These are phyloP conservation scores for Willaertia magna DNA, from an alignment of 208 protist genomes.

Conservation along the genomic window DNA sequence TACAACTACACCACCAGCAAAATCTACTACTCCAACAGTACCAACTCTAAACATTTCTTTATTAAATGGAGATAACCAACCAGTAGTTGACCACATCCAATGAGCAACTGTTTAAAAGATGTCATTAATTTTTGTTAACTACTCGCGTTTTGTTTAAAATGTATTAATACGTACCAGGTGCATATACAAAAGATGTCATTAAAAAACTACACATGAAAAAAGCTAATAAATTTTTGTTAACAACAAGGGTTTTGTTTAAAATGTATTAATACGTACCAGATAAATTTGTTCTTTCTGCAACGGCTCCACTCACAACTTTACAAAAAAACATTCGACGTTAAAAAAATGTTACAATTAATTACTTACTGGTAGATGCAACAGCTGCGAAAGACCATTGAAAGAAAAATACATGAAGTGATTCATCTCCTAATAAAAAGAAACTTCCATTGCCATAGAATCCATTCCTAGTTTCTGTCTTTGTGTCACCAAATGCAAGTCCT, in stretches of 20 bases:
- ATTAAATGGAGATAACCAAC: background rate
- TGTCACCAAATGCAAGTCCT: background rate
- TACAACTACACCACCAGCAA: conserved; percentile 59
- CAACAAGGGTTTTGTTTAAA: background rate
- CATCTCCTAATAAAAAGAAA: background rate
- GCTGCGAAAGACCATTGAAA: background rate
- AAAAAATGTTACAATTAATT: background rate
- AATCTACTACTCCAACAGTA: conserved; percentile 34
- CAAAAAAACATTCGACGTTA: background rate
- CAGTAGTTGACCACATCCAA: background rate
- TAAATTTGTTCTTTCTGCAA: background rate
- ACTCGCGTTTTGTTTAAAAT: no score
- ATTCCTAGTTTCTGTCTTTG: background rate
- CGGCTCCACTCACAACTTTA: background rate
- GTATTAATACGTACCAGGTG: no score
- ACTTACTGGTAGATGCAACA: background rate
- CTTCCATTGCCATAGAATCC: background rate
- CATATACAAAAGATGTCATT: background rate
- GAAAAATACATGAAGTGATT: background rate
- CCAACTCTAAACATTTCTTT: background rate
- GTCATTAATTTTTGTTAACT: no score
- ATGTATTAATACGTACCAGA: background rate
- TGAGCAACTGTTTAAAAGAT: no score
- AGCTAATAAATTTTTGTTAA: background rate
- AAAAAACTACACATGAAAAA: background rate